These are phyloP conservation scores for Moesziomyces sp. DNA, from an alignment of 1,284 basidiomycete species.

Conservation along the genomic window DNA sequence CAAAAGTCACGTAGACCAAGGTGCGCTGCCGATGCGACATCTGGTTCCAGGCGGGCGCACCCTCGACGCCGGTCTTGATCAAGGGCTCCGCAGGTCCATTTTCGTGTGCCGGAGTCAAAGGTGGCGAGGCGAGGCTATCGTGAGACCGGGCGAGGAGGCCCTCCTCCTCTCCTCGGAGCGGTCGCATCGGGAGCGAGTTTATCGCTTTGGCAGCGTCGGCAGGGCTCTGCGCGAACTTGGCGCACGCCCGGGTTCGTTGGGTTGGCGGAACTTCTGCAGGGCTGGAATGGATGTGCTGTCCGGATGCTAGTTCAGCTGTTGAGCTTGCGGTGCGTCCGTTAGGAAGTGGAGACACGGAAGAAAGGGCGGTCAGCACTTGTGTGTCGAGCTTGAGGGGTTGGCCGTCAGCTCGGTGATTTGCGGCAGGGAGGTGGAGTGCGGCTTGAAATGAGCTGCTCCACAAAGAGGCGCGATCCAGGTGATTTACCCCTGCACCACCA, in stretches of 20 bases:
- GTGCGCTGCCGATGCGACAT: constrained; percentile 29
- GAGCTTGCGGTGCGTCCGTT: no score
- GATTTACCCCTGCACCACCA: no score
- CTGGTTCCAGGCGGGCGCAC: constrained; percentile 38
- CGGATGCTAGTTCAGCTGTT: no score
- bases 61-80: constrained; percentile 48
- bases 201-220: constrained; percentile 13
- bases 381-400: no score
- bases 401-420: no score
- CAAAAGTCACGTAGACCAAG: constrained; percentile 43
- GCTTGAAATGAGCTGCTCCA: no score
- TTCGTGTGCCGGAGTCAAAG: constrained; percentile 14
- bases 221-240: constrained; percentile 8
- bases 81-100: constrained; percentile 36
- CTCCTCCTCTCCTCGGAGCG: constrained; percentile 40
- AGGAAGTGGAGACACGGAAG: no score
- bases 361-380: no score
- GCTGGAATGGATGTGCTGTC: neutral
- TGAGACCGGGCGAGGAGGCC: constrained; percentile 38
- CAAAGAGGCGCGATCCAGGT: no score
- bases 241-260: constrained; percentile 2
- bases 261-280: neutral
- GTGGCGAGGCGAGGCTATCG: constrained; percentile 16
- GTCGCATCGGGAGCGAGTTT: constrained; percentile 36
- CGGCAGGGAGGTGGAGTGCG: no score